Conservation (phyloP, 2,329 filamentous ascomycete genomes). For the Cyclaneusma minus region DNA sequence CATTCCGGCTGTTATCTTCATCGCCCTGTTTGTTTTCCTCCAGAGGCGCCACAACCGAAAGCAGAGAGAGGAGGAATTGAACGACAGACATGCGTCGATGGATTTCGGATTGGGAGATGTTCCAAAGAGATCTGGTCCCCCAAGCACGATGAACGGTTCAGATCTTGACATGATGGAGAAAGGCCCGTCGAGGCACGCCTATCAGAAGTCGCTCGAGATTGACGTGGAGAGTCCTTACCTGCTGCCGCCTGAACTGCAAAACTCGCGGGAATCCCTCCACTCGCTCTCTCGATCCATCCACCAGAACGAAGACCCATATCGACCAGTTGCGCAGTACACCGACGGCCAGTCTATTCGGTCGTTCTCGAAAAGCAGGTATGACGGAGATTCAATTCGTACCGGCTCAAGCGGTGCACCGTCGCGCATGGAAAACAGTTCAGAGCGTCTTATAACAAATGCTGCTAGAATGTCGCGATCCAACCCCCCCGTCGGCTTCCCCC, state of each 20-base stretch:
- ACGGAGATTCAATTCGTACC: slow-evolving; percentile 30
- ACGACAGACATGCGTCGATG: slow-evolving; percentile 78
- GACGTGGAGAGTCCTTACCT: slow-evolving; percentile 75
- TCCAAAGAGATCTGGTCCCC: slow-evolving; percentile 21
- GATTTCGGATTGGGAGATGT: slow-evolving; percentile 71
- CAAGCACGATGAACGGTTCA: slow-evolving; percentile 5
- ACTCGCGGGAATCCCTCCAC: slow-evolving; percentile 73
- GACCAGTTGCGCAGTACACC: slow-evolving; percentile 42
- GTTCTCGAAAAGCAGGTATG: slow-evolving; percentile 23
- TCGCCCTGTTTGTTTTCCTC: slow-evolving; percentile 56
- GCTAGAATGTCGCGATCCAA: slow-evolving; percentile 11
- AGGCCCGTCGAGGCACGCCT: slow-evolving; percentile 20
- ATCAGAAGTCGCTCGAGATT: slow-evolving; percentile 46
- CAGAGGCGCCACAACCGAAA: slow-evolving; percentile 65
- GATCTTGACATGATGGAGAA: slow-evolving; percentile 17
- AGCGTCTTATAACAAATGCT: slow-evolving; percentile 14
- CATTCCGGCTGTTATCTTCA: slow-evolving; percentile 55
- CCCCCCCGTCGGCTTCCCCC: slow-evolving; percentile 14
- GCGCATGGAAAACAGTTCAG: slow-evolving; percentile 10
- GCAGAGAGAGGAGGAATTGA: slow-evolving; percentile 59
- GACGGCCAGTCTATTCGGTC: slow-evolving; percentile 42
- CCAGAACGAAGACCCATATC: slow-evolving; percentile 73
- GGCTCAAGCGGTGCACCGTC: slow-evolving; percentile 20
- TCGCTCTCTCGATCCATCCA: slow-evolving; percentile 66
- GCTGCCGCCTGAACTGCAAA: slow-evolving; percentile 67